Percentiles rank a stretch among this genome's conserved stretches.
Conservation (phyloP, 805 yeast genomes). For the Suhomyces kilbournensis region DNA sequence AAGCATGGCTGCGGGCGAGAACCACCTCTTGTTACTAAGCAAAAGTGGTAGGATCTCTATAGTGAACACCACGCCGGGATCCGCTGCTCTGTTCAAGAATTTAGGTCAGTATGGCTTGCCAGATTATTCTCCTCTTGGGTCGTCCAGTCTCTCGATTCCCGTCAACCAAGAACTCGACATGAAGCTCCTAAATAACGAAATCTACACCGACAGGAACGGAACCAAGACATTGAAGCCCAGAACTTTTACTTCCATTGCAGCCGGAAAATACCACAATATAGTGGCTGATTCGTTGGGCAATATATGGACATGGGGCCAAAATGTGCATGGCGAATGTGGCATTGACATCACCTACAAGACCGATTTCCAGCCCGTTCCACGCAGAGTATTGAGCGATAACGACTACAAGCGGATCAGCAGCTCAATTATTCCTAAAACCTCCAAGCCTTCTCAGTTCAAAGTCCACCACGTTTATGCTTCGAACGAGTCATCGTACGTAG, state of each 20-base stretch:
- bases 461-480: slow-evolving; percentile 64
- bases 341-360: slow-evolving; percentile 61
- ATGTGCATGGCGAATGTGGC: slow-evolving; percentile 83
- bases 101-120: slow-evolving; percentile 88
- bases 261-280: slow-evolving; percentile 72
- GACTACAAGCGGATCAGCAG: slow-evolving; percentile 14
- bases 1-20: slow-evolving; percentile 57
- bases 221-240: slow-evolving; percentile 35
- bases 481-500: slow-evolving; percentile 49
- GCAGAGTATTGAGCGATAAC: slow-evolving; percentile 23
- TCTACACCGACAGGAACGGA: slow-evolving; percentile 18
- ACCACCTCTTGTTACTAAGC: slow-evolving; percentile 66
- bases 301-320: slow-evolving; percentile 85
- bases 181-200: slow-evolving; percentile 51
- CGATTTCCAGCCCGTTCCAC: slow-evolving; percentile 71
- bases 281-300: slow-evolving; percentile 65
- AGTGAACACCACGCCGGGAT: slow-evolving; percentile 48
- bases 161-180: slow-evolving; percentile 44
- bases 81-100: slow-evolving; percentile 14
- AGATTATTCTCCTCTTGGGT: slow-evolving; percentile 62
- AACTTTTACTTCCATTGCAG: slow-evolving; percentile 55
- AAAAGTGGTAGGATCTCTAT: slow-evolving; percentile 59
- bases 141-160: slow-evolving; percentile 33
- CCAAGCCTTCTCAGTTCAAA: slow-evolving; percentile 42
- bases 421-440: slow-evolving; percentile 37